These are phyloP conservation scores for Penicillium verhagenii DNA, from an alignment of 495 filamentous ascomycete genomes.

Conservation along the genomic window DNA sequence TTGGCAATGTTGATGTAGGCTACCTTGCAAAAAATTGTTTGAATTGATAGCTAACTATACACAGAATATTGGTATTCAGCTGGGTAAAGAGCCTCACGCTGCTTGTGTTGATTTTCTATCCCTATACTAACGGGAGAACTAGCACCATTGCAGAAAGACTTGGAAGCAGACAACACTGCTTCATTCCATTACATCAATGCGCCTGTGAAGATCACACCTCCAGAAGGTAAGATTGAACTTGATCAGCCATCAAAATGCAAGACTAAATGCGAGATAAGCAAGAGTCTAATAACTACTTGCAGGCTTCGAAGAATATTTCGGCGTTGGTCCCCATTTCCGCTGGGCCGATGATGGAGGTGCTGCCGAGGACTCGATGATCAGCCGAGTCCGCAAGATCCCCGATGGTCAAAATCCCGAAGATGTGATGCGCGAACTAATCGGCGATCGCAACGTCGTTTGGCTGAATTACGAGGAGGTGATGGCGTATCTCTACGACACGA, in stretches of 20 bases:
- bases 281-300: neutral
- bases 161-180: constrained; percentile 39
- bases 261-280: neutral
- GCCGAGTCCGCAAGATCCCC: constrained; percentile 50
- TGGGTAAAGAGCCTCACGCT: constrained; percentile 28
- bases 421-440: constrained; percentile 41
- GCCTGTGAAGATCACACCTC: constrained; percentile 41
- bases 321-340: constrained; percentile 49
- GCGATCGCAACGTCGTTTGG: constrained; percentile 22
- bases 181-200: constrained; percentile 51
- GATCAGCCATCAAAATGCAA: too few species aligned
- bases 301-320: constrained; percentile 55
- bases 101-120: too few species aligned
- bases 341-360: constrained; percentile 47
- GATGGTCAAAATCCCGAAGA: constrained; percentile 48
- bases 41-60: neutral
- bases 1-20: constrained; percentile 33
- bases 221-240: constrained; percentile 21
- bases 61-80: constrained; percentile 54
- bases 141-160: constrained; percentile 45
- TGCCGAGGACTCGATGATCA: constrained; percentile 46
- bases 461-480: constrained; percentile 23
- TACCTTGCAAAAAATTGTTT: neutral
- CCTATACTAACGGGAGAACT: neutral
- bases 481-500: constrained; percentile 25